Evolutionary conservation across 306 rosid species (phyloP).

Genomic region (Citrullus colocynthis): DNA sequence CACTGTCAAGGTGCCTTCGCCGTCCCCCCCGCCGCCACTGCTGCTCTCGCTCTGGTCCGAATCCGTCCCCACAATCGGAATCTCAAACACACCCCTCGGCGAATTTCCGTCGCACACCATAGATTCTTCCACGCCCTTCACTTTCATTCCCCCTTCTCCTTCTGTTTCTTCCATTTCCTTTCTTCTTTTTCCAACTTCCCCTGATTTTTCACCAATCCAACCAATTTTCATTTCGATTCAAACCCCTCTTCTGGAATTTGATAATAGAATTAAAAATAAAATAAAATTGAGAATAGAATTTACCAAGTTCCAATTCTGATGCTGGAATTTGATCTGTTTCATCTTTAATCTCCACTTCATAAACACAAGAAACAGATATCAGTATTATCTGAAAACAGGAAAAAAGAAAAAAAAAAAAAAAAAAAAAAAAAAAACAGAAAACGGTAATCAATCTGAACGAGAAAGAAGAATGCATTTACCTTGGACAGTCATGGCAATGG

Average conservation of each 20-base stretch:
- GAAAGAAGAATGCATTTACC: slow-evolving; percentile 13
- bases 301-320: neutral
- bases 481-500: slow-evolving; percentile 20
- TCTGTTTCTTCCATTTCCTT: slow-evolving; percentile 24
- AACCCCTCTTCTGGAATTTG: no score
- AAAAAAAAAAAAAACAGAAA: neutral
- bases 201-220: neutral
- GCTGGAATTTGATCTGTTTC: neutral
- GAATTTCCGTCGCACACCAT: slow-evolving; percentile 33
- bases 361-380: neutral
- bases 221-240: neutral
- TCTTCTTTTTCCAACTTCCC: neutral
- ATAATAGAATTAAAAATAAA: no score
- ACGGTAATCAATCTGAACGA: neutral
- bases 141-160: neutral
- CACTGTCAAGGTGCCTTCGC: neutral
- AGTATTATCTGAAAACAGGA: neutral
- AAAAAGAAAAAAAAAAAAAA: no score
- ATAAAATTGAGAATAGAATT: neutral
- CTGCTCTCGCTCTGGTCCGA: slow-evolving; percentile 32
- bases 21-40: slow-evolving; percentile 12
- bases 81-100: slow-evolving; percentile 68
- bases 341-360: slow-evolving; percentile 11
- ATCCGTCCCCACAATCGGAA: slow-evolving; percentile 39
- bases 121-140: neutral